phyloP scores from a whole-genome alignment of 2,329 filamentous ascomycete genomes.

The Sarocladiaceae sp. region DNA sequence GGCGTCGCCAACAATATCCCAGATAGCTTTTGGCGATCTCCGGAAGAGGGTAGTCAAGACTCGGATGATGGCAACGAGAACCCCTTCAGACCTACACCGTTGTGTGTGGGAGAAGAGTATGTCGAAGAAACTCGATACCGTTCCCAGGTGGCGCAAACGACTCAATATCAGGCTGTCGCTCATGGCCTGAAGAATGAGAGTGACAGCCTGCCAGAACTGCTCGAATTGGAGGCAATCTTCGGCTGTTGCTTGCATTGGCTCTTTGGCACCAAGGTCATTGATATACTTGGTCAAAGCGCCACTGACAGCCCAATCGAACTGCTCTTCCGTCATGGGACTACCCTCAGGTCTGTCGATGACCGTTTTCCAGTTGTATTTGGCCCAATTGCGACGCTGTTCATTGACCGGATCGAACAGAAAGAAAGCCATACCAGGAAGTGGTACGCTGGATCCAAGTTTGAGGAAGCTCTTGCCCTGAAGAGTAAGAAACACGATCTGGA shows the following conservation, averaged over 20 bases:
- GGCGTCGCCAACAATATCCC: conserved; percentile 81
- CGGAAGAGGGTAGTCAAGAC: conserved; percentile 68
- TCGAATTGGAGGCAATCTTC: conserved; percentile 47
- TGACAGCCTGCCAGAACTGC: conserved; percentile 75
- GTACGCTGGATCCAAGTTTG: conserved; percentile 65
- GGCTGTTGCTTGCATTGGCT: conserved; percentile 22
- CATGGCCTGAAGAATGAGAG: conserved; percentile 68
- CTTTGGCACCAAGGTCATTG: conserved; percentile 51
- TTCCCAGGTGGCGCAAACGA: conserved; percentile 65
- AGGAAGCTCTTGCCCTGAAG: conserved; percentile 70
- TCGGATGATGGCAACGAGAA: conserved; percentile 66
- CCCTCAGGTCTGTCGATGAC: conserved; percentile 40
- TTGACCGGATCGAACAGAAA: conserved; percentile 69
- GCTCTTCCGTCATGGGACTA: conserved; percentile 57
- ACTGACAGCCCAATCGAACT: conserved; percentile 85
- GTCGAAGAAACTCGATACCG: conserved; percentile 60
- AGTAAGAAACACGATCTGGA: conserved; percentile 78
- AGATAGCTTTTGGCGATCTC: conserved; percentile 76
- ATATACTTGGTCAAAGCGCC: conserved; percentile 68
- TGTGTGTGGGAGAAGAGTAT: conserved; percentile 54
- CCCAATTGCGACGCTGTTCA: conserved; percentile 46
- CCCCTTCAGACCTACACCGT: conserved; percentile 44
- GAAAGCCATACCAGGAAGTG: conserved; percentile 77
- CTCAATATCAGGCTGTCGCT: conserved; percentile 72
- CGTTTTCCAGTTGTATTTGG: conserved; percentile 33